Evolutionary conservation across 2,329 filamentous ascomycete species (phyloP).

Genomic region (Cadophora sp.): DNA sequence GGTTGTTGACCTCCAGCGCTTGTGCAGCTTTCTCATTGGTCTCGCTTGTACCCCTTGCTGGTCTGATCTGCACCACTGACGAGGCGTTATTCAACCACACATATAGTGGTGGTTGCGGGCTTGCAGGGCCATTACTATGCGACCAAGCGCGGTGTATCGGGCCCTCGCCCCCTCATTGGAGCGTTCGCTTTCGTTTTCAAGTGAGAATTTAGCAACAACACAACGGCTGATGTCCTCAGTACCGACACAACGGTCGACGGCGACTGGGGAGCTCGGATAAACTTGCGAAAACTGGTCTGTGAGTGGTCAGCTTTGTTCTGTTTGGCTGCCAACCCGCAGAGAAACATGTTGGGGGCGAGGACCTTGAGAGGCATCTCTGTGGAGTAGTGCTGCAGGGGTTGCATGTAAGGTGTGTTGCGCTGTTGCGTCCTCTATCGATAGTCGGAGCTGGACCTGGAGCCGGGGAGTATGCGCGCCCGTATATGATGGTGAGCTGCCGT

Average conservation of each 20-base stretch:
- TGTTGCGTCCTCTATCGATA: conserved; percentile 24
- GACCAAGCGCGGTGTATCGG: conserved; percentile 21
- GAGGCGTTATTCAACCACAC: conserved; percentile 8
- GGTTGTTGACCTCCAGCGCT: conserved; percentile 24
- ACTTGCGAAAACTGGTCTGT: neutral
- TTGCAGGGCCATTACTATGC: conserved; percentile 15
- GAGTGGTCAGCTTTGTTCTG: conserved; percentile 19
- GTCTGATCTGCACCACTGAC: conserved; percentile 14
- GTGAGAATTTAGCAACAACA: conserved; percentile 21
- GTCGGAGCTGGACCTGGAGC: conserved; percentile 8
- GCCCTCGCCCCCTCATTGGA: conserved; percentile 16
- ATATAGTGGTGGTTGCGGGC: conserved; percentile 9
- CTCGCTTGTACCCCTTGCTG: conserved; percentile 17
- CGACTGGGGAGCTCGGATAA: conserved; percentile 14
- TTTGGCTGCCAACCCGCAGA: conserved; percentile 20
- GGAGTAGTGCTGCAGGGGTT: conserved; percentile 18
- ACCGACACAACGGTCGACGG: conserved; percentile 17
- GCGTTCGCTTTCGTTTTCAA: neutral
- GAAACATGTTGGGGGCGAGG: conserved; percentile 14
- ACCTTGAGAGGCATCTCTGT: conserved; percentile 17
- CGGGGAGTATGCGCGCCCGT: conserved; percentile 10
- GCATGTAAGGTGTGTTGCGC: conserved; percentile 22
- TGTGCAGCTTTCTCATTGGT: conserved; percentile 16
- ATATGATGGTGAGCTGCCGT: conserved; percentile 23
- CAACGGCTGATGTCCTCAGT: conserved; percentile 20